Base-by-base conservation (phyloP, 2,329 filamentous ascomycete species). In the Penicillium freii region DNA sequence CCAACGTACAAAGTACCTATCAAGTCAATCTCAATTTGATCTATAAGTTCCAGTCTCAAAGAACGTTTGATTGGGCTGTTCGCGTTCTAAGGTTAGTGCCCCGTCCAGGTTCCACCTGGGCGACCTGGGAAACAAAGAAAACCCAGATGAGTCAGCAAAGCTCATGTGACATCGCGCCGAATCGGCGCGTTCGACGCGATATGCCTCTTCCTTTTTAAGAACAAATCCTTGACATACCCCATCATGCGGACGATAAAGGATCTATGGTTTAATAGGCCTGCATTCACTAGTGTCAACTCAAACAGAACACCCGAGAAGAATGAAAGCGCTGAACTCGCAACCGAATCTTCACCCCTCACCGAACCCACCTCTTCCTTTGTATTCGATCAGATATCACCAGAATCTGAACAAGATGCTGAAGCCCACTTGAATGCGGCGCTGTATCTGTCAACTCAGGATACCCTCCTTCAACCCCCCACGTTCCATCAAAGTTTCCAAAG, bases 261-360 rank as follows among this genome's bases (percentile, higher is more conserved):
- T 52, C 83, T 79, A 62, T 56, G 46, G 53, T 83, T 83, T 67
- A 76, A 74, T 46, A 74, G 75, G 3, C 76, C 73, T 50, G 54
- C 66, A 29, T 69, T 67, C 13, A 31, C 58, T 4, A 46, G 23
- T 23, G 36, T 47, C 5, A 45, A 51, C n/a, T 23, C 42, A 7
- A 23, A 25, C 19, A 27, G 11, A 1, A 43, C 54, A 13, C 39
- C 54, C 0, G 48, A 56, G 56, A 47, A 39, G 17, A 38, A 45
- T n/a, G 38, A 45, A 33, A 40, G 38, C n/a, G 13, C 25, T 1
- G 38, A 42, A 33, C n/a, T 34, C 23, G 25, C 34, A 15, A n/a
- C 51, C 19, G 11, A 56, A 25, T 60, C 62, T 2, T 65, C 62
- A 36, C 58, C 65, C 33, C 59, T 64, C 48, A 60, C 64, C n/a